These are phyloP conservation scores for Xylaria sp. DNA, from an alignment of 495 filamentous ascomycete species.

Conservation along the genomic window DNA sequence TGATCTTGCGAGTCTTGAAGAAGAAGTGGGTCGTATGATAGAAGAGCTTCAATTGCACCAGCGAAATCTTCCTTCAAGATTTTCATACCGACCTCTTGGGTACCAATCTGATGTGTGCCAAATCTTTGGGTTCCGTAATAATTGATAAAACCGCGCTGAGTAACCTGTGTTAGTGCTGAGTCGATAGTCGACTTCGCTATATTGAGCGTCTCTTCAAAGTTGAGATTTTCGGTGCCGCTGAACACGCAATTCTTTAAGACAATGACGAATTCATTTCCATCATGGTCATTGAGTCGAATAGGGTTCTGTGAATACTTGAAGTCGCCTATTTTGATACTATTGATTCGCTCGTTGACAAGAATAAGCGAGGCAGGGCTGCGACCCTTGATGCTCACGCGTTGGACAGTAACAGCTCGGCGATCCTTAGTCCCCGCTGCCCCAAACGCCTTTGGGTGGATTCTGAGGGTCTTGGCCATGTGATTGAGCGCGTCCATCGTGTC, in stretches of 20 bases:
- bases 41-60: conserved; percentile 75
- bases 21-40: conserved; percentile 66
- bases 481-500: conserved; percentile 94
- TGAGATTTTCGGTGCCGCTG: conserved; percentile 42
- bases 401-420: conserved; percentile 83
- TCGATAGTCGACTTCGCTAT: conserved; percentile 46
- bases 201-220: conserved; percentile 46
- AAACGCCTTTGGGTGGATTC: conserved; percentile 72
- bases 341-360: conserved; percentile 66
- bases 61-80: conserved; percentile 83
- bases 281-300: conserved; percentile 81
- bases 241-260: conserved; percentile 84
- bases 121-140: conserved; percentile 97
- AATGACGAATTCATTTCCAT: conserved; percentile 90
- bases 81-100: conserved; percentile 80
- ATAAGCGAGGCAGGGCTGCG: conserved; percentile 69
- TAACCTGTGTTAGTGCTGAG: conserved; percentile 60
- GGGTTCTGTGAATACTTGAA: conserved; percentile 74
- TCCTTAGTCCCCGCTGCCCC: conserved; percentile 95
- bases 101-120: conserved; percentile 81
- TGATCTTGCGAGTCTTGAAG: conserved; percentile 51
- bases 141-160: conserved; percentile 83
- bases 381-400: conserved; percentile 77
- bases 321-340: conserved; percentile 71
- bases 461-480: conserved; percentile 71